Conservation (phyloP, 2,329 filamentous ascomycete species). For the Cladophialophora yegresii region DNA sequence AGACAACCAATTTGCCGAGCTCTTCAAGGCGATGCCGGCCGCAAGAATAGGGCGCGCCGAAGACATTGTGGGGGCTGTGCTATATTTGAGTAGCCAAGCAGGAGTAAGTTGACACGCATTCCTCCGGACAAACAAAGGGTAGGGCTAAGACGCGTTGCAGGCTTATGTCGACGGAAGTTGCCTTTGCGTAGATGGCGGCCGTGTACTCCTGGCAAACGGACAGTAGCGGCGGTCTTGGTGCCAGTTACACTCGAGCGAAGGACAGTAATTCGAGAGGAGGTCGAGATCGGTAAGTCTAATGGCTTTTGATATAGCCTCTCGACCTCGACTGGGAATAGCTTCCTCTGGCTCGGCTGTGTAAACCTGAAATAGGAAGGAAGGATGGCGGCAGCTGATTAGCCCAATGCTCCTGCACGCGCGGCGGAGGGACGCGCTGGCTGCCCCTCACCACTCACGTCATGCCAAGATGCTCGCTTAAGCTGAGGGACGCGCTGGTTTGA, state of each 20-base stretch:
- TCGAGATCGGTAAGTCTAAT: constrained; percentile 7
- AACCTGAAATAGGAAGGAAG: constrained; percentile 12
- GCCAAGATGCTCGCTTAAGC: neutral
- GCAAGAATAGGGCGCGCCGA: constrained; percentile 44
- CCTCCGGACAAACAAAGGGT: neutral
- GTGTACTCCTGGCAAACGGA: constrained; percentile 47
- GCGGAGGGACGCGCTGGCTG: neutral
- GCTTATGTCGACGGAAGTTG: constrained; percentile 47
- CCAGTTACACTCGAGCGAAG: neutral
- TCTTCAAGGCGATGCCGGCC: constrained; percentile 48
- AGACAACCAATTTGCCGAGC: constrained; percentile 46
- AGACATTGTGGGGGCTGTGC: constrained; percentile 49
- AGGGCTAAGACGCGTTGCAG: constrained; percentile 33
- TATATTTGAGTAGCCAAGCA: constrained; percentile 49
- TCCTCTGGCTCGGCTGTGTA: neutral
- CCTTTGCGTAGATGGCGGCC: constrained; percentile 47
- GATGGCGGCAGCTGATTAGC: neutral
- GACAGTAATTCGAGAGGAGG: neutral
- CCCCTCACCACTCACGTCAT: neutral
- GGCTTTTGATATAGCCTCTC: constrained; percentile 8
- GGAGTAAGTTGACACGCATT: constrained; percentile 40
- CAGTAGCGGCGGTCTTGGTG: constrained; percentile 35
- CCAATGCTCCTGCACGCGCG: neutral
- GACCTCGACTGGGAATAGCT: neutral
- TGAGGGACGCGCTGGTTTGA: neutral